Evolutionary conservation across 2,329 filamentous ascomycete genomes (phyloP), one percentile per base, ranked within the genome.

Genomic region (Herpotrichia juniperi): DNA sequence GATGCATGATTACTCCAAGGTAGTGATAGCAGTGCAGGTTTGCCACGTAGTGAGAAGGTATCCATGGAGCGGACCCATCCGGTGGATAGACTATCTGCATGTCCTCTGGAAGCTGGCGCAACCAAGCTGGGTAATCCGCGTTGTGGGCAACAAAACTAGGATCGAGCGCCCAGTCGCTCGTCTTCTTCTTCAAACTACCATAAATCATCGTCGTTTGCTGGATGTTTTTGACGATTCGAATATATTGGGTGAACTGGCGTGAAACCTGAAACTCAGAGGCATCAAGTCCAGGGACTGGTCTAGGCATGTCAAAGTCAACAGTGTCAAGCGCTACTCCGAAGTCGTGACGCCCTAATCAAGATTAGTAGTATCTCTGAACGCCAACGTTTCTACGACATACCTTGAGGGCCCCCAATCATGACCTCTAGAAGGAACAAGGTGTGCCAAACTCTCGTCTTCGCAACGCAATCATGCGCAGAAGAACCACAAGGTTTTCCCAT

Each of bases 341-440:
- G 71, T 96, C 91, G 42, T 85, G 87, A 25, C 91, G 90, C 10
- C 90, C 71, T 73, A 19, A 22, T 25, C 11, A 46, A 19, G 10
- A 5, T 46, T 46, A 46, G 43, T 17, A 35, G n/a, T 4, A n/a
- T 35, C 22, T 6, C 17, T 14, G 22, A 32, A 43, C 25, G 26
- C 3, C 14, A 32, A 5, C 8, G 14, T 5, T 5, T 5, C n/a
- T 16, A 19, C 19, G 5, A 56, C 64, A 62, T 78, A 91, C 93
- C 93, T 86, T 97, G 93, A 2, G 93, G 91, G 17, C 89, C 92
- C 50, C 93, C 93, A 62, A 97, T 87, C 90, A 97, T 96, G 35
- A 93, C 83, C 74, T 97, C 93, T 56, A 91, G 88, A 19, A 91
- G 80, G 68, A 96, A 89, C 9, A 96, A 83, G 1, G 87, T 88